Evolutionary conservation across 2,329 filamentous ascomycete species (phyloP).

Genomic region (Colletotrichum tropicicola): DNA sequence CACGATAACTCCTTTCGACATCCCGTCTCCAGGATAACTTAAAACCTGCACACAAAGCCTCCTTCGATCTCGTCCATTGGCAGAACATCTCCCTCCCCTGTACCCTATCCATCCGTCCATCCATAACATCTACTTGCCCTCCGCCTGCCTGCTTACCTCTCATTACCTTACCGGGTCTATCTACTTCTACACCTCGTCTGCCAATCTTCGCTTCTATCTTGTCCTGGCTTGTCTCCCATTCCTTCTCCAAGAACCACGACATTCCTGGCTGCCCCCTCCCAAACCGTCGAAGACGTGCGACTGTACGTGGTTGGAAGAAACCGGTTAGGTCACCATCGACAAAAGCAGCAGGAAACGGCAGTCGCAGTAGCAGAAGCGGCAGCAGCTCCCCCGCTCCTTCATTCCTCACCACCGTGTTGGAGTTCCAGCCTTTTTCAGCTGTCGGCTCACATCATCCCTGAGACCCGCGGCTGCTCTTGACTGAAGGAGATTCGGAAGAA

Average conservation of each 20-base stretch:
- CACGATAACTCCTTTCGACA: constrained; percentile 31
- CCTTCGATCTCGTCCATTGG: constrained; percentile 18
- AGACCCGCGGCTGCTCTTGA: constrained; percentile 10
- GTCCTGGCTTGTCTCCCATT: neutral
- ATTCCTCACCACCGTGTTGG: constrained; percentile 14
- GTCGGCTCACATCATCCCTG: no score
- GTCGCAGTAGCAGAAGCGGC: neutral
- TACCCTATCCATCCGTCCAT: neutral
- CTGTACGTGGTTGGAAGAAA: no score
- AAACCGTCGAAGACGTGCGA: no score
- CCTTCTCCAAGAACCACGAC: neutral
- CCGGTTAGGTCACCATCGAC: neutral
- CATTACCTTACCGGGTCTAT: neutral
- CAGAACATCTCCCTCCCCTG: neutral
- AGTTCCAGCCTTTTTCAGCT: constrained; percentile 13
- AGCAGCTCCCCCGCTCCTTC: neutral
- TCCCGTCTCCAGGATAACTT: constrained; percentile 25
- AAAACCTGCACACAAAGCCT: constrained; percentile 29
- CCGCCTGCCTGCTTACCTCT: neutral
- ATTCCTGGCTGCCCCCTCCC: no score
- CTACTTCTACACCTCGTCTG: neutral
- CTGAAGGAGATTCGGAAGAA: neutral
- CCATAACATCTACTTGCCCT: neutral
- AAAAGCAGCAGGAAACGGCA: neutral
- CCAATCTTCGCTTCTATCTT: neutral